Conservation (phyloP, 345 rosid genomes). For the Salix arbutifolia region DNA sequence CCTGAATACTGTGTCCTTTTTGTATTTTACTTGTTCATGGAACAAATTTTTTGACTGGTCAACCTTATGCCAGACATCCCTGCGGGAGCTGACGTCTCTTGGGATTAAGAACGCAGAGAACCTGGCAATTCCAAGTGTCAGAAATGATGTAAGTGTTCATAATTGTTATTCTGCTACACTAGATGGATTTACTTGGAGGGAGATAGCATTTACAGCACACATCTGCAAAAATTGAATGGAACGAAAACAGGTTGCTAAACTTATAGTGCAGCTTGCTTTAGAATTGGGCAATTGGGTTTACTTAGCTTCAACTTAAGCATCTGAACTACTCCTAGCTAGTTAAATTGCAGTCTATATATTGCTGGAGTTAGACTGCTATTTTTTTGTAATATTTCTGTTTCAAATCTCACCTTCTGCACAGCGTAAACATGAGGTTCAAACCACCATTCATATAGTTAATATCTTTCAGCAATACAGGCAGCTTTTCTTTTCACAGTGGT, state of each 20-base stretch:
- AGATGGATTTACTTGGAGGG: not conserved
- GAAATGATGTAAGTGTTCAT: conserved; percentile 69
- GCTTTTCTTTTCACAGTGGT: conserved; percentile 92
- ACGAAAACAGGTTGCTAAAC: not conserved
- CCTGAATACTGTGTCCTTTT: not conserved
- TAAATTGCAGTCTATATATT: too few relatives aligned
- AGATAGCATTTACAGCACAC: too few relatives aligned
- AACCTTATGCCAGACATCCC: conserved; percentile 56
- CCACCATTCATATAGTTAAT: conserved; percentile 24
- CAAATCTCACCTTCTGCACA: not conserved
- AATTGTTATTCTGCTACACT: not conserved
- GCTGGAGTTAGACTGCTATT: not conserved
- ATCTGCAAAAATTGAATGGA: not conserved
- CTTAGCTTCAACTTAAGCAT: not conserved
- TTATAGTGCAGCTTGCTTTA: not conserved
- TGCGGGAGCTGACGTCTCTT: conserved; percentile 69
- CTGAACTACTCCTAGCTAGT: not conserved
- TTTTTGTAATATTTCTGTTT: not conserved
- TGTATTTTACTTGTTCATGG: too few relatives aligned
- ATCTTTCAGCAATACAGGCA: conserved; percentile 64
- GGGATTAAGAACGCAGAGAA: conserved; percentile 86
- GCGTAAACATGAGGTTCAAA: not conserved
- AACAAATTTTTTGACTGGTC: not conserved
- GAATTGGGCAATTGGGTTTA: not conserved
- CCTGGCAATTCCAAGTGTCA: conserved; percentile 89